These are phyloP conservation scores for Turritis glabra DNA, from an alignment of 345 rosid genomes.

Conservation along the genomic window DNA sequence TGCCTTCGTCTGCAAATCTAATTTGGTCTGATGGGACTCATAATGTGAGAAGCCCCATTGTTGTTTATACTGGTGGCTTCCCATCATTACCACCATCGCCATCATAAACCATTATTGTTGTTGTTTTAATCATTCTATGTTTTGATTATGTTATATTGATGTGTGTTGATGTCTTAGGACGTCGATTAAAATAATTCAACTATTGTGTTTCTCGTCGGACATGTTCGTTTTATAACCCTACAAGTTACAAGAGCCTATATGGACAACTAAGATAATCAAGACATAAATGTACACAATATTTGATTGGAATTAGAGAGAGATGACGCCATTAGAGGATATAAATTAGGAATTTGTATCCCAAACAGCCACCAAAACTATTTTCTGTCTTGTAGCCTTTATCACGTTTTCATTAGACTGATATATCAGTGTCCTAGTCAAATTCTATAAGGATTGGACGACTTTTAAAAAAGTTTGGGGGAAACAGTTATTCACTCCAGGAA, in stretches of 20 bases:
- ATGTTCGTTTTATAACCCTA: background rate
- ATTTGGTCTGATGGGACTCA: conserved; percentile 44
- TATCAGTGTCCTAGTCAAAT: too few species aligned
- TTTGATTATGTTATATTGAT: background rate
- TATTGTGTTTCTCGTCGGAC: background rate
- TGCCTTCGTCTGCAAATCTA: conserved; percentile 30
- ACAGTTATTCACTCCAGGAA: too few species aligned
- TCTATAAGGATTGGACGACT: too few species aligned
- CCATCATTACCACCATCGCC: background rate
- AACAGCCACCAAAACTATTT: background rate
- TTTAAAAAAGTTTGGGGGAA: too few species aligned
- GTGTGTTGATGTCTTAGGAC: background rate
- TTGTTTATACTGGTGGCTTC: conserved; percentile 15
- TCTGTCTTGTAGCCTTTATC: too few species aligned
- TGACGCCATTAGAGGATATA: too few species aligned
- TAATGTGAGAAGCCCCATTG: conserved; percentile 42
- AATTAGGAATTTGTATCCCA: background rate
- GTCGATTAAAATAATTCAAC: background rate
- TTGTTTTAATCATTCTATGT: background rate
- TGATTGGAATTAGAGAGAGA: too few species aligned
- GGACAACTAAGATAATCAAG: too few species aligned
- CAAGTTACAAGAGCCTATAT: background rate
- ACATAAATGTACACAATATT: too few species aligned
- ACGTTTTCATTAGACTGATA: too few species aligned
- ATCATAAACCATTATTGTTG: background rate